Evolutionary conservation across 2,329 filamentous ascomycete species (phyloP), one percentile per base, ranked within the genome.

Genomic region (Cercospora zeina): DNA sequence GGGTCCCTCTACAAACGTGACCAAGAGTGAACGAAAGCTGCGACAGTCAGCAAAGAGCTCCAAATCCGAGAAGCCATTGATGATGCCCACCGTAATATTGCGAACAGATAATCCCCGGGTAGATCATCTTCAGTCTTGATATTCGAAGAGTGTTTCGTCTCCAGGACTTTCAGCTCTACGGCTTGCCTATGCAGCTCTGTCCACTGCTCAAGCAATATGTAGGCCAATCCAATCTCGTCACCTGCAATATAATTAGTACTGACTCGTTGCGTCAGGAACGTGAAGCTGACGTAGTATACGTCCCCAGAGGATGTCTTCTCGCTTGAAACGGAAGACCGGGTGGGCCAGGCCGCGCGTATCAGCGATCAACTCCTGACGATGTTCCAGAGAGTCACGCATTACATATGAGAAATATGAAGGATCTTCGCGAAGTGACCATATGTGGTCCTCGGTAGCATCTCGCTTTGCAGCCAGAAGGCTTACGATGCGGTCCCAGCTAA

Each of bases 341-440:
- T 64, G 62, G 1, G 19, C 21, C 11, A 49, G 14, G 21, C 59
- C 59, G 14, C 30, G 16, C 2, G 16, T 24, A 37, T 64, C 62
- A 4, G 33, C 59, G 16, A 62, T 4, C 14, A 50, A 33, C 21
- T 64, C 59, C 16, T 51, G 39, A 4, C 55, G 49, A 57, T 64
- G 62, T 9, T 64, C 62, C 4, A 36, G 45, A 8, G 58, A 16
- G 5, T 61, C 54, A 5, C 36, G 27, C n/a, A 64, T 27, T 11
- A 36, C 30, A 31, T 58, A 16, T 21, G 58, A 37, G 42, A 63
- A 65, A 39, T 63, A 65, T 6, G 45, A 33, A 8, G 63, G 57
- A 45, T 63, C 61, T 39, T 63, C 63, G 10, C 63, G 51, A 1
- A 65, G 24, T 31, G 58, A 57, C 63, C 63, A 65, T 11, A 62